These are phyloP conservation scores for Neurospora tetrasperma DNA, from an alignment of 495 filamentous ascomycete species.

Conservation along the genomic window DNA sequence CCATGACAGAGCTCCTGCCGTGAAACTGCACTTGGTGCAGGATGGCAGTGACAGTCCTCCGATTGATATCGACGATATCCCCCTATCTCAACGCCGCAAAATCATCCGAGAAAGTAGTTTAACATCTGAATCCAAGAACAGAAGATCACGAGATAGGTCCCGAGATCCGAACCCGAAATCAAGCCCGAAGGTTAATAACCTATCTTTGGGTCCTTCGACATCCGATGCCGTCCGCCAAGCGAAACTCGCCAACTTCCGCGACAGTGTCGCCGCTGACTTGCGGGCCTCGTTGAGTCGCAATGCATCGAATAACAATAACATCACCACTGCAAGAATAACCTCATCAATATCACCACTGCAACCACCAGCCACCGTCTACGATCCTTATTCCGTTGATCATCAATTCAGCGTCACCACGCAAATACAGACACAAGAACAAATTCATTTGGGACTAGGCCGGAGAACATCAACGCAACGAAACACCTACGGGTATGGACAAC, in stretches of 20 bases:
- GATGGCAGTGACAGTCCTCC: conserved; percentile 17
- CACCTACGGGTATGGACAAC: background rate
- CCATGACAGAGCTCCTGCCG: conserved; percentile 12
- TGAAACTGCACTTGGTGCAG: conserved; percentile 4
- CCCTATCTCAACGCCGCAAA: conserved; percentile 58
- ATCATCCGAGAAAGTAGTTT: conserved; percentile 38
- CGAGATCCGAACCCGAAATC: conserved; percentile 15
- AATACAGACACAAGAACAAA: background rate
- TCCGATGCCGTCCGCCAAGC: conserved; percentile 42
- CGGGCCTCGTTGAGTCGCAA: conserved; percentile 13
- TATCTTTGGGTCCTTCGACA: conserved; percentile 16
- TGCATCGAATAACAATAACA: background rate
- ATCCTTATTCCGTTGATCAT: background rate
- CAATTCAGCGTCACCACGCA: background rate
- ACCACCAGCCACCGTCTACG: background rate
- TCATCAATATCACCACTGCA: background rate
- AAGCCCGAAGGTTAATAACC: conserved; percentile 6
- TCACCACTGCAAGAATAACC: background rate
- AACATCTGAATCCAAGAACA: background rate
- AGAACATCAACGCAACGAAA: background rate
- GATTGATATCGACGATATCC: conserved; percentile 53
- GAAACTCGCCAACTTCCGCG: conserved; percentile 65
- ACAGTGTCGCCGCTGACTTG: conserved; percentile 57
- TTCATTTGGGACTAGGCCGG: background rate
- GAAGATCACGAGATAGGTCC: background rate